phyloP scores from a whole-genome alignment of 495 filamentous ascomycete species.

The Aspergillus heteromorphus region DNA sequence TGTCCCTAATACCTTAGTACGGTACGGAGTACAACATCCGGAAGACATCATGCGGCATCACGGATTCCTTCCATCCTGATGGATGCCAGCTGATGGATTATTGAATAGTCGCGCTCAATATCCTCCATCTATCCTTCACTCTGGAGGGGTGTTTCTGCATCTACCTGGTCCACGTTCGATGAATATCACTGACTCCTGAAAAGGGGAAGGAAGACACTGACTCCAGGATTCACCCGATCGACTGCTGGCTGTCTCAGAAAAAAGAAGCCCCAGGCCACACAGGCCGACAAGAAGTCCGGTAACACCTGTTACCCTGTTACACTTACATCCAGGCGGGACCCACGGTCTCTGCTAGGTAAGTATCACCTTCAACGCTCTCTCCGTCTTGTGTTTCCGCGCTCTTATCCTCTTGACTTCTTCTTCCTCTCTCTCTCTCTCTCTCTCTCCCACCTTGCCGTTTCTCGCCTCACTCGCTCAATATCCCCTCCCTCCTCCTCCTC shows the following conservation, averaged over 20 bases:
- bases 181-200: too few species aligned
- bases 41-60: too few species aligned
- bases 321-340: neutral
- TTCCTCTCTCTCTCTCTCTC: conserved; percentile 3
- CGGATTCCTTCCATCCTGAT: neutral
- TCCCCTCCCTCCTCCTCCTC: conserved; percentile 9
- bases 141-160: too few species aligned
- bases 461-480: neutral
- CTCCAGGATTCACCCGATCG: neutral
- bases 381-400: neutral
- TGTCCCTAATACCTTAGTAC: neutral
- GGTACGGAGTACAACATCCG: too few species aligned
- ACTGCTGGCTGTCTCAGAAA: neutral
- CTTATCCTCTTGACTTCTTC: neutral
- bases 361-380: neutral
- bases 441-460: neutral
- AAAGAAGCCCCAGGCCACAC: too few species aligned
- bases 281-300: neutral
- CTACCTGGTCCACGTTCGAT: too few species aligned
- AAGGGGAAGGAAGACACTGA: too few species aligned
- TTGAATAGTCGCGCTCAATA: too few species aligned
- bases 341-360: neutral
- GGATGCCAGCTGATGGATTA: too few species aligned
- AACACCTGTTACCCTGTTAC: conserved; percentile 3
- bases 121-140: too few species aligned